Conservation (phyloP, 2,329 filamentous ascomycete genomes). For the Zymoseptoria crescenta region DNA sequence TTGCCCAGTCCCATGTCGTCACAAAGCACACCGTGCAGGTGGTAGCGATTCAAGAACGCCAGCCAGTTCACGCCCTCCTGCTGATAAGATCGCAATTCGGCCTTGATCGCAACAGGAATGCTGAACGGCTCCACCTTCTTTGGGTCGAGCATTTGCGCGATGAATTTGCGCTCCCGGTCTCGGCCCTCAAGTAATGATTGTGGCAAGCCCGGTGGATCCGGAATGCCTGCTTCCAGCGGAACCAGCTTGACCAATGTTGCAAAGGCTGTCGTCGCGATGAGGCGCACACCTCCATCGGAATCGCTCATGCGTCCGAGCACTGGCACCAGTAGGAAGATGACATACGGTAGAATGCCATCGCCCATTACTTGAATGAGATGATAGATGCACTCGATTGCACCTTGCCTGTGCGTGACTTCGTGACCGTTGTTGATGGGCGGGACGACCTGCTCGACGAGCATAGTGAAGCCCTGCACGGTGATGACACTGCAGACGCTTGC, state of each 20-base stretch:
- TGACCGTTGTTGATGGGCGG: constrained; percentile 86
- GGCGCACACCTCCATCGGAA: constrained; percentile 87
- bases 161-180: constrained; percentile 92
- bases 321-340: constrained; percentile 97
- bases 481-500: constrained; percentile 97
- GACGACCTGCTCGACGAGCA: constrained; percentile 84
- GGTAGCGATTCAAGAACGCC: constrained; percentile 94
- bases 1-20: constrained; percentile 99
- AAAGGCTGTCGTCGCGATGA: constrained; percentile 93
- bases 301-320: constrained; percentile 98
- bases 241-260: constrained; percentile 95
- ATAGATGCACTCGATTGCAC: constrained; percentile 90
- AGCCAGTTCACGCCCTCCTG: constrained; percentile 99
- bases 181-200: constrained; percentile 80
- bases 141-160: constrained; percentile 88
- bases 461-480: constrained; percentile 89
- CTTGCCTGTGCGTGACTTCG: constrained; percentile 83
- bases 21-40: constrained; percentile 94
- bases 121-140: constrained; percentile 93
- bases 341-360: constrained; percentile 88
- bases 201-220: constrained; percentile 88
- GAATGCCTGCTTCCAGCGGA: constrained; percentile 91
- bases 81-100: constrained; percentile 90
- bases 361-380: constrained; percentile 98
- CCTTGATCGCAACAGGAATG: constrained; percentile 95